phyloP scores from a whole-genome alignment of 371 early-diverging fungal species.

The Haplosporangium sp. region DNA sequence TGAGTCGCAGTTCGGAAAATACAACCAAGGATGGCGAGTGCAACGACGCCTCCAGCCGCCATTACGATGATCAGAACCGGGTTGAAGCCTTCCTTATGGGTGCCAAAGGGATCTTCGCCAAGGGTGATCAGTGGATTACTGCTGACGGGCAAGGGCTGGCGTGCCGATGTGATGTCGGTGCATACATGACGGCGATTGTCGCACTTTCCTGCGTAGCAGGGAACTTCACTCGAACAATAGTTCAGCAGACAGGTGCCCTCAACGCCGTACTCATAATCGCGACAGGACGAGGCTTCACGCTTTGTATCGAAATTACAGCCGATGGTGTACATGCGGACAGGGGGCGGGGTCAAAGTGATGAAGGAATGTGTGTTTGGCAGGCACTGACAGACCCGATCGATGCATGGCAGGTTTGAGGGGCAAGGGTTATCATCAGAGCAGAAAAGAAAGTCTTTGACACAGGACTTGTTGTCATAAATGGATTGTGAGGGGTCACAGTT shows the following conservation, averaged over 20 bases:
- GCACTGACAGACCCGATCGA: slow-evolving; percentile 53
- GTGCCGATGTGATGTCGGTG: slow-evolving; percentile 20
- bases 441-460: slow-evolving; percentile 39
- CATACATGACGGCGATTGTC: slow-evolving; percentile 33
- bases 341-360: slow-evolving; percentile 43
- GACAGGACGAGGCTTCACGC: slow-evolving; percentile 14
- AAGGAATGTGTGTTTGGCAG: slow-evolving; percentile 29
- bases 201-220: slow-evolving; percentile 46
- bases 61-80: slow-evolving; percentile 40
- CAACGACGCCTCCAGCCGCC: slow-evolving; percentile 30
- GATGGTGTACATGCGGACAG: slow-evolving; percentile 47
- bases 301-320: slow-evolving; percentile 44
- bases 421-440: slow-evolving; percentile 52
- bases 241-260: slow-evolving; percentile 39
- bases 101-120: slow-evolving; percentile 43
- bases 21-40: slow-evolving; percentile 36
- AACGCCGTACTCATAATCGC: slow-evolving; percentile 43
- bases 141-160: slow-evolving; percentile 10
- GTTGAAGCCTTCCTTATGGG: slow-evolving; percentile 24
- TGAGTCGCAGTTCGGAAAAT: slow-evolving; percentile 23
- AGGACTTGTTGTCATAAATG: slow-evolving; percentile 35
- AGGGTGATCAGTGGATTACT: slow-evolving; percentile 23
- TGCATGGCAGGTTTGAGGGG: slow-evolving; percentile 36
- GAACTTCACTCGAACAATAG: slow-evolving; percentile 45
- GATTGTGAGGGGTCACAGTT: slow-evolving; percentile 48